Percentiles rank a stretch among this genome's conserved stretches.
Conservation (phyloP, 345 rosid genomes). For the Anastatica hierochuntica region DNA sequence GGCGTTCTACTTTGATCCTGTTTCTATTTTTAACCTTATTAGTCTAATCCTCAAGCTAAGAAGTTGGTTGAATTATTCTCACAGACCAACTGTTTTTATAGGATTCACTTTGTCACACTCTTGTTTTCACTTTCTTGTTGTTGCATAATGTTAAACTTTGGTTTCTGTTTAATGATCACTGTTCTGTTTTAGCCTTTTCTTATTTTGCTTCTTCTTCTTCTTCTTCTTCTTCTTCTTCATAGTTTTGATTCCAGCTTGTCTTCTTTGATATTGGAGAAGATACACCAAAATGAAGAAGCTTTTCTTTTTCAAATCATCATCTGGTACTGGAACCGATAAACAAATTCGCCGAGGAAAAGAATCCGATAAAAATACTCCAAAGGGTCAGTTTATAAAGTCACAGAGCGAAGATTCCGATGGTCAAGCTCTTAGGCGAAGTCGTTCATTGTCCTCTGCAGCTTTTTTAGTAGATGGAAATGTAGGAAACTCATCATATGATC, state of each 20-base stretch:
- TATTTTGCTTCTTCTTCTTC: too few relatives aligned
- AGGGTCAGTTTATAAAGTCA: constrained; percentile 33
- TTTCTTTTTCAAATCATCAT: constrained; percentile 65
- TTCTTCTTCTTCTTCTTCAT: background rate
- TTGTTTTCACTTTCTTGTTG: background rate
- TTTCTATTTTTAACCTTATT: constrained; percentile 17
- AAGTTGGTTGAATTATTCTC: constrained; percentile 5
- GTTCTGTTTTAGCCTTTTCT: background rate
- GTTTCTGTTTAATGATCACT: constrained; percentile 16
- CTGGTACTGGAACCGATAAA: constrained; percentile 37
- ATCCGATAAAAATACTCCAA: constrained; percentile 25
- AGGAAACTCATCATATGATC: constrained; percentile 29
- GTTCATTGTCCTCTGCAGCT: constrained; percentile 61
- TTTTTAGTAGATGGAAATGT: constrained; percentile 38
- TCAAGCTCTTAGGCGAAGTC: constrained; percentile 64
- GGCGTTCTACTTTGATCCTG: constrained; percentile 19
- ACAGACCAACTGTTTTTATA: constrained; percentile 2
- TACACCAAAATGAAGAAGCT: constrained; percentile 59
- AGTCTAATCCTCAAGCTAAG: constrained; percentile 12
- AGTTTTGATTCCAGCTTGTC: background rate
- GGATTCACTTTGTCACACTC: constrained; percentile 11
- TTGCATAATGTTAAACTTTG: background rate
- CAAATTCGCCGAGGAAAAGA: constrained; percentile 35
- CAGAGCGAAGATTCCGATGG: constrained; percentile 38
- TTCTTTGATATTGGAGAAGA: constrained; percentile 2